Conservation (phyloP, 257 asterid species). For the Nicotiana tabacum region DNA sequence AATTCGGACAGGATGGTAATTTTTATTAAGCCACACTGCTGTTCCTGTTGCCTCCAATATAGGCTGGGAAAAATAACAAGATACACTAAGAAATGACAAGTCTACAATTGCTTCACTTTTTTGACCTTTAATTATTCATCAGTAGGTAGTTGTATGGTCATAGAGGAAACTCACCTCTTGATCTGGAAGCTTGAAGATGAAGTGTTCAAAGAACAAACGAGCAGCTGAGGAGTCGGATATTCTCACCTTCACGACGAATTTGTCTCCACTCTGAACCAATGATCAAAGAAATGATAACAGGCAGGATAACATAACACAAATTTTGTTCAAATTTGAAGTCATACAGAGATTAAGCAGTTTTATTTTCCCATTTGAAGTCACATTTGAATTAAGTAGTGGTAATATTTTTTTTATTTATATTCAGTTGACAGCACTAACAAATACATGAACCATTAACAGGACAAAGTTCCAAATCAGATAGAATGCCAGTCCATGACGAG, state of each 20-base stretch:
- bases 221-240: conserved; percentile 55
- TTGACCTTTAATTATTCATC: not conserved
- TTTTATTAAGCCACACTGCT: conserved; percentile 84
- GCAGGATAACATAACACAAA: not conserved
- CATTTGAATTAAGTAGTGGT: not conserved
- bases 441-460: not conserved
- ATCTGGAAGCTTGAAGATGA: conserved; percentile 65
- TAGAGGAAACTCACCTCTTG: conserved; percentile 42
- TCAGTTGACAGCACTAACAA: not conserved
- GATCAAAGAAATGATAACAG: conserved; percentile 8
- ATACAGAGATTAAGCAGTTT: not conserved
- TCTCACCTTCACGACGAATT: conserved; percentile 70
- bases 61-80: conserved; percentile 37
- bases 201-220: conserved; percentile 76
- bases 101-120: not conserved
- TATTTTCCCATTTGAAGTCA: not conserved
- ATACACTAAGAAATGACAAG: not conserved
- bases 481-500: not conserved
- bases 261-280: conserved; percentile 74
- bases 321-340: not conserved
- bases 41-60: conserved; percentile 77
- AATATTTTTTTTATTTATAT: not conserved
- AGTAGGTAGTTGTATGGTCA: not conserved
- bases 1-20: conserved; percentile 75
- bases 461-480: not conserved